Evolutionary conservation across 2,329 filamentous ascomycete genomes (phyloP), one percentile per base, ranked within the genome.

Genomic region (Xylariales sp.): DNA sequence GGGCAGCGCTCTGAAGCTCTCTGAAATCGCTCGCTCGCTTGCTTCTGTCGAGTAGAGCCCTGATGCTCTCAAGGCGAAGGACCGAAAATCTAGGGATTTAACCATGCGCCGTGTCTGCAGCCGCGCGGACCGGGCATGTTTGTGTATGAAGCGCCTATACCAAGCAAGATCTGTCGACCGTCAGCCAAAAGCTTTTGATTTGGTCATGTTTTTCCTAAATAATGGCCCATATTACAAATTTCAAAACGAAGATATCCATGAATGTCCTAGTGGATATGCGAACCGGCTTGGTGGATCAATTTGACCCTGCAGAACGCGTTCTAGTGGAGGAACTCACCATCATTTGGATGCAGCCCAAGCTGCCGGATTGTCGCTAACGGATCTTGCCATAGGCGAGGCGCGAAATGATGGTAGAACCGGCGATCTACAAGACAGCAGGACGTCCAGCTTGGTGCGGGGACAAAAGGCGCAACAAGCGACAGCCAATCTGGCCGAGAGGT

Each of bases 341-440:
- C 77, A 70, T 80, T 81, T 12, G 81, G 81, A 64, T 83, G 80
- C 30, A 85, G 73, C 5, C 82, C 81, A 8, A 82, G 76, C 1
- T 69, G 74, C 67, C 81, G 78, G 30, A 79, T 78, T 1, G 80
- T 75, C 18, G 77, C 72, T 18, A 87, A 73, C 10, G 86, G 80
- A 72, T 88, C 82, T 68, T 79, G 79, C 87, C 86, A 89, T 18
- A 89, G 76, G 4, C 79, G 81, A 23, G 85, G 84, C 4, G 83
- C 83, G 72, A 89, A 88, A 23, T 82, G 76, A 49, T 71, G 64
- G 78, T 84, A 82, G 71, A 86, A 87, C 9, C 78, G 81, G 48
- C 72, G 77, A 55, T 79, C 83, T 9, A 88, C 86, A 45, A 82
- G 81, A 72, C 84, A 87, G 50, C 87, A 81, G 7, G 76, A 75